Base-by-base conservation (phyloP, 768 basidiomycete genomes). In the Suillus ampliporus region DNA sequence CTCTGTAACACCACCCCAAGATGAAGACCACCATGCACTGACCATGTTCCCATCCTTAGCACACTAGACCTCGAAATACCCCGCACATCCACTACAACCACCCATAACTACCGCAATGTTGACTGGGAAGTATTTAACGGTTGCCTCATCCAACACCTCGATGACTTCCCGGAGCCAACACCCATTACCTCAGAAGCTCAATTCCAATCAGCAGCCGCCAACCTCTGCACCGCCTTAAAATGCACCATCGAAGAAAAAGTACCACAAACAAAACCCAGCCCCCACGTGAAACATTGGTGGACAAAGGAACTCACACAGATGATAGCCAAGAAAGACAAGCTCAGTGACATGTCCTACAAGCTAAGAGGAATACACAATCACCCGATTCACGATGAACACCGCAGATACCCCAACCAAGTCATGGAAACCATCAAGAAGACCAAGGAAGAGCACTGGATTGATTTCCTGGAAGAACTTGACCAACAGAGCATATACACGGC, bases 11-110 rank as follows among this genome's bases (percentile, higher is more conserved):
- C 63, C 1, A 54, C 52, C 1, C 69, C 66, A 3, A 48, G 43
- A 0, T 17, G n/a, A 1, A 60, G 60, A 0, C 73, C 71, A 1
- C 58, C 67, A 0, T 60, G 62, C 0, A 71, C 78, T 0, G 78
- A 80, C 68, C 78, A 80, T 53, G 65, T 76, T 19, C 78, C 76
- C 0, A 71, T 80, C 1, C 34, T 71, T 19, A 74, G 69, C 0
- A 47, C 37, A 2, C 3, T 80, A 0, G 68, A 74, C 3, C 23
- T 76, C 0, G 51, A 61, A 1, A 15, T 66, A n/a, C n/a, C 1
- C 21, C 63, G 5, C 5, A 26, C 10, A 23, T 54, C 0, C 9
- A 52, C 1, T 5, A 21, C 50, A 15, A 62, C 58, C 2, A 31
- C 46, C 2, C 58, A 52, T 6, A 72, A 76, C 62, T 80, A 65